Percentiles rank a stretch among this genome's conserved stretches.
Evolutionary conservation across 2,329 filamentous ascomycete species (phyloP).

Genomic region (Dissoconium aciculare): DNA sequence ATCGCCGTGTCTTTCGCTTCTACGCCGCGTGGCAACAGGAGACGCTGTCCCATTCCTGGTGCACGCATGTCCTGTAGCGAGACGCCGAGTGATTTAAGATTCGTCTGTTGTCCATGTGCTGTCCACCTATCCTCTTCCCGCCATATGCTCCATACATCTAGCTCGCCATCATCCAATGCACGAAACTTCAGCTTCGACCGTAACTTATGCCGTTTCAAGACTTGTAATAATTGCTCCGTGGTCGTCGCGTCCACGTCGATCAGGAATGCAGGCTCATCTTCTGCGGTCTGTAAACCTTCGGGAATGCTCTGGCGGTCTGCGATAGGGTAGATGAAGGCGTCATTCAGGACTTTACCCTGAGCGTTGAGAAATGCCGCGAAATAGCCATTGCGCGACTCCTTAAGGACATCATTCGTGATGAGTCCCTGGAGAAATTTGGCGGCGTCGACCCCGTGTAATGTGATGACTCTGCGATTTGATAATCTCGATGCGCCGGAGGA

Average conservation of each 20-base stretch:
- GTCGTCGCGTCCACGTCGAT: constrained; percentile 68
- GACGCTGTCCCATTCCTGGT: constrained; percentile 23
- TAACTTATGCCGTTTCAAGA: constrained; percentile 75
- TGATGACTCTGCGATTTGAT: constrained; percentile 62
- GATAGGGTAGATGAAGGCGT: constrained; percentile 75
- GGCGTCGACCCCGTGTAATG: constrained; percentile 63
- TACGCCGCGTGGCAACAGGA: constrained; percentile 15
- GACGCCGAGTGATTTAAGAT: no score
- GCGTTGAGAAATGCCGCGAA: constrained; percentile 82
- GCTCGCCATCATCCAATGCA: constrained; percentile 49
- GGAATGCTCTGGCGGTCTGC: constrained; percentile 15
- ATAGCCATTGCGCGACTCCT: constrained; percentile 39
- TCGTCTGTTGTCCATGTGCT: constrained; percentile 13
- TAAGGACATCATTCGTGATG: constrained; percentile 56
- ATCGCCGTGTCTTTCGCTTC: constrained; percentile 15
- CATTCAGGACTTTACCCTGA: constrained; percentile 64
- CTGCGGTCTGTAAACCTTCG: constrained; percentile 4
- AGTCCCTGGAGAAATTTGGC: constrained; percentile 78
- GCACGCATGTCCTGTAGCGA: constrained; percentile 26
- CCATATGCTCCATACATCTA: constrained; percentile 62
- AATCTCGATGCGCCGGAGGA: constrained; percentile 41
- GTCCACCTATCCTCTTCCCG: constrained; percentile 34
- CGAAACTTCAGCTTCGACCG: constrained; percentile 61
- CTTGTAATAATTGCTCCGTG: constrained; percentile 46
- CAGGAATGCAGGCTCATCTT: constrained; percentile 44